phyloP scores from a whole-genome alignment of 345 rosid genomes.

The Eucalyptus fibrosa region DNA sequence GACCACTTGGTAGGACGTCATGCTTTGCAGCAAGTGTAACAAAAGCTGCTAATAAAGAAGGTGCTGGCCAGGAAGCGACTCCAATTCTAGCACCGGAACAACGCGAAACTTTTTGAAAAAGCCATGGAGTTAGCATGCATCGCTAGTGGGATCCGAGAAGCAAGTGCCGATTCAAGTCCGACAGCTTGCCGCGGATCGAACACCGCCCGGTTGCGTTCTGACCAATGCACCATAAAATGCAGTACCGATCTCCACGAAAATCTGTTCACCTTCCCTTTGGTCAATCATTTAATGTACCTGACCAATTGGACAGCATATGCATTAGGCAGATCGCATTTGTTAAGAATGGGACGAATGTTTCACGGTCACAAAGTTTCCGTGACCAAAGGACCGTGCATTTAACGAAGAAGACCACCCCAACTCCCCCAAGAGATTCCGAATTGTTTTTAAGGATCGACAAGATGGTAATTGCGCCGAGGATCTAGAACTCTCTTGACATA shows the following conservation, averaged over 20 bases:
- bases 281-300: neutral
- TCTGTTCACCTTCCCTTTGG: neutral
- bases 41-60: neutral
- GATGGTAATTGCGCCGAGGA: accelerated
- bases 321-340: neutral
- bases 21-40: neutral
- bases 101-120: neutral
- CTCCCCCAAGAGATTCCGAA: no score
- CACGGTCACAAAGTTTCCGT: accelerated
- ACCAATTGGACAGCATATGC: neutral
- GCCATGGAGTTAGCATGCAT: neutral
- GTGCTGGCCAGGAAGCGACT: neutral
- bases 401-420: no score
- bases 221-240: neutral
- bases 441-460: accelerated
- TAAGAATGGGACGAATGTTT: neutral
- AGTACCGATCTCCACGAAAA: neutral
- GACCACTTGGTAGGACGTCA: neutral
- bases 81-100: neutral
- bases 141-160: neutral
- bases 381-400: no score
- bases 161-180: neutral
- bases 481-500: no score
- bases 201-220: neutral
- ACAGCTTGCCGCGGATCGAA: neutral